Percentiles rank a stretch among this genome's conserved stretches.
Evolutionary conservation across 2,329 filamentous ascomycete genomes (phyloP).

Genomic region (Penicillium freii): DNA sequence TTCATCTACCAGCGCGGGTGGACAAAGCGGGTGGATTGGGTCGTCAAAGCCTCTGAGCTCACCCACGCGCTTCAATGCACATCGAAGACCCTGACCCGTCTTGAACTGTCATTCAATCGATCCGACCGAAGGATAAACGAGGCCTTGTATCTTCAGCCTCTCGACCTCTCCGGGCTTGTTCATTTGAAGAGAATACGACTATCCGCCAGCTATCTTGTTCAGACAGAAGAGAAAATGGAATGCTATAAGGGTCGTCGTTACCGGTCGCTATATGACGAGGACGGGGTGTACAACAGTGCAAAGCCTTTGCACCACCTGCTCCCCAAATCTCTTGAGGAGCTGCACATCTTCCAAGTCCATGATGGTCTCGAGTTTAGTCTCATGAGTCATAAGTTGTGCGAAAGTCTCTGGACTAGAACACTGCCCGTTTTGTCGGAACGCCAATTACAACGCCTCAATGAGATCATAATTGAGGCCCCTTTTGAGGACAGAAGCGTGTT

Average conservation of each 20-base stretch:
- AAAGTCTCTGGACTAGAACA: not conserved
- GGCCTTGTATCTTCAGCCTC: not conserved
- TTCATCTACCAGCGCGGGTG: not conserved
- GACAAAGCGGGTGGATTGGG: not conserved
- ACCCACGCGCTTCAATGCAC: not conserved
- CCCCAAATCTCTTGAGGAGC: not conserved
- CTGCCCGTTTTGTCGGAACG: not conserved
- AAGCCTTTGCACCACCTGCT: not conserved
- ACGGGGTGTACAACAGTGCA: not conserved
- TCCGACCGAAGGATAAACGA: not conserved
- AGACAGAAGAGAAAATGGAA: not conserved
- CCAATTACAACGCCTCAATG: not conserved
- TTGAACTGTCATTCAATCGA: not conserved
- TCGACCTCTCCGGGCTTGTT: not conserved
- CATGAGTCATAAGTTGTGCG: not conserved
- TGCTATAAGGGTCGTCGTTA: no score
- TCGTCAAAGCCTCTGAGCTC: not conserved
- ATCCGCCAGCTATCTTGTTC: not conserved
- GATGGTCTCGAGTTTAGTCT: not conserved
- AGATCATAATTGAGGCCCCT: not conserved
- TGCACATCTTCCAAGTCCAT: not conserved
- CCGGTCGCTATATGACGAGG: not conserved
- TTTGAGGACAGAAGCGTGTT: not conserved
- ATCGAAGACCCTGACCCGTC: not conserved
- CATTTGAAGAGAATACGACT: not conserved